phyloP scores from a whole-genome alignment of 257 asterid genomes.

The Jacaranda copaia region DNA sequence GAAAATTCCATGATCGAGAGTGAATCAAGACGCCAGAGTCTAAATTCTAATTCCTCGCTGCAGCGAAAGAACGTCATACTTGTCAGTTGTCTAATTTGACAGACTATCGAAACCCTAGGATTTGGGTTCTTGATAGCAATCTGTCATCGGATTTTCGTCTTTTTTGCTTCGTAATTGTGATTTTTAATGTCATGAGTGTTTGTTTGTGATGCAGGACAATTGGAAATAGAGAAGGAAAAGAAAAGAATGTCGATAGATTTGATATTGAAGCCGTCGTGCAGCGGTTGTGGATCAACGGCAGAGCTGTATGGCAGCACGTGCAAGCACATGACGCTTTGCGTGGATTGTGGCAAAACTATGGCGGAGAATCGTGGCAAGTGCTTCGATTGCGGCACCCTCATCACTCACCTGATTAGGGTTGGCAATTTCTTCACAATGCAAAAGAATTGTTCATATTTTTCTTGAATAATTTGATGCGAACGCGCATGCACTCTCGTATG shows the following conservation, averaged over 20 bases:
- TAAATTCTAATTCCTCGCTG: slow-evolving; percentile 15
- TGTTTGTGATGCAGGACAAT: slow-evolving; percentile 37
- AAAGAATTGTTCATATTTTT: background rate
- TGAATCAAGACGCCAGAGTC: background rate
- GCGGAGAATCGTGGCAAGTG: slow-evolving; percentile 76
- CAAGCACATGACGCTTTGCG: slow-evolving; percentile 90
- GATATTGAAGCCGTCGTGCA: slow-evolving; percentile 82
- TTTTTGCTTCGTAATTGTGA: slow-evolving; percentile 12
- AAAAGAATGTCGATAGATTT: slow-evolving; percentile 69
- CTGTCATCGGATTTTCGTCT: background rate
- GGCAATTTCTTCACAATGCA: slow-evolving; percentile 27
- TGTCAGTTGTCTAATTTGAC: background rate
- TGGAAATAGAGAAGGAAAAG: background rate
- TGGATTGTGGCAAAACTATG: slow-evolving; percentile 82
- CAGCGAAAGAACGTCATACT: background rate
- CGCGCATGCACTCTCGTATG: background rate
- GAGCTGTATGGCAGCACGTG: slow-evolving; percentile 90
- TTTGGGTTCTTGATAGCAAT: slow-evolving; percentile 10
- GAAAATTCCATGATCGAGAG: background rate
- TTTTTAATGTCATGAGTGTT: background rate
- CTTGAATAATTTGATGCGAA: slow-evolving; percentile 18
- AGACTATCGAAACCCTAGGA: slow-evolving; percentile 34
- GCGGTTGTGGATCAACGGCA: slow-evolving; percentile 80
- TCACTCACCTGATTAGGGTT: slow-evolving; percentile 84
- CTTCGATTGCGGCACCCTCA: slow-evolving; percentile 80